Evolutionary conservation across 2,329 filamentous ascomycete species (phyloP), one percentile per base, ranked within the genome.

Genomic region (Graphiopsis chlorocephala): DNA sequence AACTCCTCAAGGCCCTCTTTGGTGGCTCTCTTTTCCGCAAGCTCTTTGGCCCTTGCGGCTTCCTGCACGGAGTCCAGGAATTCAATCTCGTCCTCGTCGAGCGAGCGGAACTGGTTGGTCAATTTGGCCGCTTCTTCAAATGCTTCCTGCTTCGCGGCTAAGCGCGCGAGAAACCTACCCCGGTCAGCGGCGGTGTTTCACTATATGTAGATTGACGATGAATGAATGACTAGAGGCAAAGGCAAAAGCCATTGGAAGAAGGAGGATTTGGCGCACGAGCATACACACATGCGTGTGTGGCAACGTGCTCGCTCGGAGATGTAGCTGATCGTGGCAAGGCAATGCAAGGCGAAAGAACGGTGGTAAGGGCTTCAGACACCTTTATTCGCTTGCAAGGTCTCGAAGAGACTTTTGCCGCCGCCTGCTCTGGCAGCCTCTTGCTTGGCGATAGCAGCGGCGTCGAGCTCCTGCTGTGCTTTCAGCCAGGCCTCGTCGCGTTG

Each of bases 301-400:
- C 38, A 10, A 45, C 7, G 38, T 8, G 15, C 33, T 15, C 33
- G n/a, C n/a, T 6, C 38, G 38, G n/a, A 45, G n/a, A 45, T 45
- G 38, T 45, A 45, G 38, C 38, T 45, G 23, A 23, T 23, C 38
- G 12, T 45, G 38, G 38, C 38, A 45, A 45, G 48, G 28, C 48
- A 35, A n/a, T n/a, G n/a, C n/a, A 50, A 50, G 15, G 25, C 11
- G 29, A 50, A 28, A 50, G 26, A 35, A 33, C 33, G 53, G 63
- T 64, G 42, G 20, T 26, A 23, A 62, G 61, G 56, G 47, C 47
- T 42, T 42, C n/a, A 67, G 61, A 66, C 76, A 90, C 88, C 89
- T 86, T 93, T 94, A 77, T 95, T 95, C 50, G 89, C 91, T 78
- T 94, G 89, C 60, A 95, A 77, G 2, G 90, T 83, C 50, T 93